Conservation (phyloP, 1,284 basidiomycete species). For the Cutaneotrichosporon spelunceum region DNA sequence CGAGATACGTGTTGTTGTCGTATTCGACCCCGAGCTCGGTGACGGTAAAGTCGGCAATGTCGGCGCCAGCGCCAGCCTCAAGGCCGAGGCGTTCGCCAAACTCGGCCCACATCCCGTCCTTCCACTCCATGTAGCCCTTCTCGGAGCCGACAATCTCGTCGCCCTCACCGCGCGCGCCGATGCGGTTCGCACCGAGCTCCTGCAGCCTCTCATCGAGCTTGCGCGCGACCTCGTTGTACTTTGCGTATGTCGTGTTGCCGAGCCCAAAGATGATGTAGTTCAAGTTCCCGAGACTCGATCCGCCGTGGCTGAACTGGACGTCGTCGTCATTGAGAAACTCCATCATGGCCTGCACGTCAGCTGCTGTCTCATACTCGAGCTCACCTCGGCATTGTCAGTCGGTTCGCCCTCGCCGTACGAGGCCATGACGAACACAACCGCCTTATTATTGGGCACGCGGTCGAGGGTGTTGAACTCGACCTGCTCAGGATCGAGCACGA, state of each 20-base stretch:
- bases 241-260: slow-evolving; percentile 92
- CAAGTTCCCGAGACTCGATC: slow-evolving; percentile 72
- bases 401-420: slow-evolving; percentile 99
- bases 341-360: slow-evolving; percentile 62
- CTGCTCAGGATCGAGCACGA: slow-evolving; percentile 93
- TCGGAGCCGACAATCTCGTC: slow-evolving; percentile 99
- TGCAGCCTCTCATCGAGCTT: slow-evolving; percentile 71
- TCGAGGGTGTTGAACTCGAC: slow-evolving; percentile 97
- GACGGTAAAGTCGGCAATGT: slow-evolving; percentile 87
- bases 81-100: slow-evolving; percentile 76
- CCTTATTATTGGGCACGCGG: slow-evolving; percentile 77
- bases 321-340: slow-evolving; percentile 82
- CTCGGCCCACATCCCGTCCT: slow-evolving; percentile 91
- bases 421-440: slow-evolving; percentile 85
- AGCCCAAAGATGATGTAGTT: slow-evolving; percentile 94
- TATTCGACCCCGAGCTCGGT: slow-evolving; percentile 65
- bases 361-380: not conserved
- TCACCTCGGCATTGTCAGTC: slow-evolving; percentile 93
- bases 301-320: slow-evolving; percentile 71
- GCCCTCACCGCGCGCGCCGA: slow-evolving; percentile 89
- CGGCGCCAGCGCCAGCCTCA: slow-evolving; percentile 92
- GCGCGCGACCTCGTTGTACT: slow-evolving; percentile 86
- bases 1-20: slow-evolving; percentile 87
- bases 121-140: slow-evolving; percentile 99
- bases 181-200: slow-evolving; percentile 77